Evolutionary conservation across 2,329 filamentous ascomycete species (phyloP), one percentile per base, ranked within the genome.

Genomic region (Aspergillus candidus): DNA sequence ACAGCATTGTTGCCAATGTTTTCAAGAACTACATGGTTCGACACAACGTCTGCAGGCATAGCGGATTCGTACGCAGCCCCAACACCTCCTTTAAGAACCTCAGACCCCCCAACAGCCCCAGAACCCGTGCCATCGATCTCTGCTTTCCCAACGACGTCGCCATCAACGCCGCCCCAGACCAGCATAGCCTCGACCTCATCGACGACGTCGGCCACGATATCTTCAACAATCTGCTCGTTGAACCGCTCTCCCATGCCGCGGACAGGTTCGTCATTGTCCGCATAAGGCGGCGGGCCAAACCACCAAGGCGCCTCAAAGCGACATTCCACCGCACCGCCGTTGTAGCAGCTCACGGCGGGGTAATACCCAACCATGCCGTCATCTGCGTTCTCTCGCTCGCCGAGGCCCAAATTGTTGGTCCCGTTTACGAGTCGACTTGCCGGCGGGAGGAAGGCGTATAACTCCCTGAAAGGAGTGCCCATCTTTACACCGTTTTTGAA

Each of bases 321-420:
- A 57, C 91, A 84, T 65, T 97, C 87, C 12, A 86, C 90, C 2
- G 90, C 86, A 17, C 91, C 93, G 41, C 90, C 91, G 35, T 86
- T 83, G 69, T 96, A 97, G 15, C 93, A 86, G 56, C 89, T 93
- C 14, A 98, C 82, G 15, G 90, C 88, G 1, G 93, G 93, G 60
- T 94, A 95, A 69, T 98, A 98, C 10, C 93, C 94, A 2, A 96
- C 78, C 76, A 93, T 86, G 31, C 91, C 93, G 60, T 98, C 93
- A 60, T 98, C 93, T 49, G 94, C 81, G 22, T 88, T 88, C 49
- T 93, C 86, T 39, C 93, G 76, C 13, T 87, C 88, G 11, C 86
- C 88, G 34, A 84, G 66, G 3, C 67, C 68, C 14, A 67, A 50
- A 41, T 71, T 70, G 46, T 70, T 70, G 18, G 65, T 67, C 4